Percentiles rank a stretch among this genome's conserved stretches.
phyloP scores from a whole-genome alignment of 2,329 filamentous ascomycete species.

The Boeremia exigua region DNA sequence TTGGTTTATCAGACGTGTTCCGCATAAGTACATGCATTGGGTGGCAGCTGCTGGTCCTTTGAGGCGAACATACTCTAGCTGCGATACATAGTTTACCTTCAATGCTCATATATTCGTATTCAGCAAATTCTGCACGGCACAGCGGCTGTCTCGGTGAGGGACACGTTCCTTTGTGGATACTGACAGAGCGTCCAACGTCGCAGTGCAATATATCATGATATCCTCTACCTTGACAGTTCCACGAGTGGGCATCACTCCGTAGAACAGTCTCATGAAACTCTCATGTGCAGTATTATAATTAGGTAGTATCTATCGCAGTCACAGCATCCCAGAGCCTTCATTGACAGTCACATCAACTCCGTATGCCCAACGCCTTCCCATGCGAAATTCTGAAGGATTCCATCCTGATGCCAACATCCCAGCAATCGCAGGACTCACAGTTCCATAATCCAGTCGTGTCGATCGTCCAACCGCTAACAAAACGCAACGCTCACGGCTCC shows the following conservation, averaged over 20 bases:
- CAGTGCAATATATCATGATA: background rate
- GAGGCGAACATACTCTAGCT: constrained; percentile 10
- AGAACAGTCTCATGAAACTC: background rate
- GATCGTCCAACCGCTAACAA: background rate
- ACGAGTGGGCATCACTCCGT: background rate
- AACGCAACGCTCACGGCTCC: constrained; percentile 10
- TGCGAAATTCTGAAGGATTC: background rate
- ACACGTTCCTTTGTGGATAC: too few species aligned
- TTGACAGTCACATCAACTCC: constrained; percentile 4
- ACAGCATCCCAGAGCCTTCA: background rate
- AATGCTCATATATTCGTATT: background rate
- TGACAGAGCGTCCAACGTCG: too few species aligned
- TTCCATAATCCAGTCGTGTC: too few species aligned
- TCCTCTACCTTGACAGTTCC: background rate
- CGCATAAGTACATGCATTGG: constrained; percentile 8
- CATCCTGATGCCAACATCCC: background rate
- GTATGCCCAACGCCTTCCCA: constrained; percentile 7
- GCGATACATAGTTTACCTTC: constrained; percentile 2
- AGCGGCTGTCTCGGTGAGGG: too few species aligned
- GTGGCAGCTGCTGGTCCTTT: constrained; percentile 10
- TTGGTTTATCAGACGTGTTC: background rate
- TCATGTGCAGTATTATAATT: constrained; percentile 15
- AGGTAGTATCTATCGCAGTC: constrained; percentile 9
- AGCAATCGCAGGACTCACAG: too few species aligned
- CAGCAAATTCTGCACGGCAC: too few species aligned